Evolutionary conservation across 305 asterid species (phyloP).

Genomic region (Ajuga reptans): DNA sequence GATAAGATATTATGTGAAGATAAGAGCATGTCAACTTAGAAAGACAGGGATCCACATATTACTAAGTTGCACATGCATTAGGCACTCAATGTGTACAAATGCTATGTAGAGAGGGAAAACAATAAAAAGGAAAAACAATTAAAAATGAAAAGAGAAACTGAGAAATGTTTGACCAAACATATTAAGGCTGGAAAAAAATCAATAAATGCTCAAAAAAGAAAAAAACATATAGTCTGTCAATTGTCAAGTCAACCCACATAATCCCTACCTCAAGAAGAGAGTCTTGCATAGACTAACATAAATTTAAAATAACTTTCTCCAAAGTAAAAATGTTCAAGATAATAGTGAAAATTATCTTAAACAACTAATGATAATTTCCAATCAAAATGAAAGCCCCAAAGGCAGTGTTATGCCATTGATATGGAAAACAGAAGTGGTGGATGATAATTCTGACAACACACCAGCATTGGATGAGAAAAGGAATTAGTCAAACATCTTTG

Average conservation of each 20-base stretch:
- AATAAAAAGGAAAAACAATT: background rate
- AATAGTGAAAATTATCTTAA: slow-evolving; percentile 13
- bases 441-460: slow-evolving; percentile 2
- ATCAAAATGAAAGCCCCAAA: background rate
- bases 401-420: slow-evolving; percentile 5
- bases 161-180: background rate
- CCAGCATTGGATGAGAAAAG: background rate
- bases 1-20: slow-evolving; percentile 12
- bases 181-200: background rate
- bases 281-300: background rate
- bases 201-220: background rate
- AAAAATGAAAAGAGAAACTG: background rate
- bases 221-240: background rate
- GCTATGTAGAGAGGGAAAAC: background rate
- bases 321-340: background rate
- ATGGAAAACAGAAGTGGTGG: background rate
- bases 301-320: background rate
- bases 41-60: slow-evolving; percentile 9
- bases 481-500: background rate
- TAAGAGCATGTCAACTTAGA: slow-evolving; percentile 5
- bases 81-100: slow-evolving; percentile 2
- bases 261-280: background rate
- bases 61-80: slow-evolving; percentile 12
- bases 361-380: slow-evolving; percentile 15
- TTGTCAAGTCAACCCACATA: background rate